Conservation (phyloP, 345 rosid genomes). For the Rubroshorea leprosula region DNA sequence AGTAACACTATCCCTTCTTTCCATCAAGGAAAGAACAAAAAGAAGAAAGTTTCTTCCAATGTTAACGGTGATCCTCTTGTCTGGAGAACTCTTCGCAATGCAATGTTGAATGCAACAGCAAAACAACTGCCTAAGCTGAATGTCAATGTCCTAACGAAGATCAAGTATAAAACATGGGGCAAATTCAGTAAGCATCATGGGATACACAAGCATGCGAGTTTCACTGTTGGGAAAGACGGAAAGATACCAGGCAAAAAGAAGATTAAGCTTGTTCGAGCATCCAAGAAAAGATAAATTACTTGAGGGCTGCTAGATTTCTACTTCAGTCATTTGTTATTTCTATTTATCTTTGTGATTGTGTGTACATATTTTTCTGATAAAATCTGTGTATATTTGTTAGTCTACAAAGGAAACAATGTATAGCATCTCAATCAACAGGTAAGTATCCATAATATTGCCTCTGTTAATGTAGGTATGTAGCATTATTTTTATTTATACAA, state of each 20-base stretch:
- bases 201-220: background rate
- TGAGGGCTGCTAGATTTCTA: background rate
- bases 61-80: background rate
- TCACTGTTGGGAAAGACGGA: background rate
- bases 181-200: background rate
- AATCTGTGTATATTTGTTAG: background rate
- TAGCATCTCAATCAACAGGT: too few relatives aligned
- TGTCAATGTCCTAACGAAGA: background rate
- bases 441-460: too few relatives aligned
- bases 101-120: background rate
- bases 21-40: conserved; percentile 13
- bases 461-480: too few relatives aligned
- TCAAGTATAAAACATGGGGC: background rate
- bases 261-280: background rate
- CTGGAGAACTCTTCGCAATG: background rate
- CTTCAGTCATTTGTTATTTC: background rate
- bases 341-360: background rate
- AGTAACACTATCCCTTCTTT: conserved; percentile 17
- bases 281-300: background rate
- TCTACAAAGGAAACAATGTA: too few relatives aligned
- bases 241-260: background rate
- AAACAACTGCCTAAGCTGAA: background rate
- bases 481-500: too few relatives aligned
- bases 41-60: background rate
- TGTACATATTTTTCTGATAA: too few relatives aligned